These are phyloP conservation scores for Phytophthora idaei DNA, from an alignment of 352 stramenopile genomes.

Conservation along the genomic window DNA sequence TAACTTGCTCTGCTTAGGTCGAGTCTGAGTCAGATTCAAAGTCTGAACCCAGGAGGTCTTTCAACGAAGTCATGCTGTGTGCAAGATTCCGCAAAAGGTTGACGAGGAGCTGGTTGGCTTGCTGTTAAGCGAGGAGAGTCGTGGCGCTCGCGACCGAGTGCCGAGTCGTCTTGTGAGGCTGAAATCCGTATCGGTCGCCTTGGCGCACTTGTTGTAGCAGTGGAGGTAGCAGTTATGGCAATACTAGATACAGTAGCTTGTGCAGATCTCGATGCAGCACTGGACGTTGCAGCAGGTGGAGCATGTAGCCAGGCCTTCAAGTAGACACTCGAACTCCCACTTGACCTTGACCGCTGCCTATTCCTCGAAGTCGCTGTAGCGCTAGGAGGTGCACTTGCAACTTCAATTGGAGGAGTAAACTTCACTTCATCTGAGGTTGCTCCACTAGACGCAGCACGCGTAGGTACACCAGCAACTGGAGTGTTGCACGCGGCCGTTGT, in stretches of 20 bases:
- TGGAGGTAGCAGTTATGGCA: not conserved
- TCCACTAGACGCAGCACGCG: conserved; percentile 6
- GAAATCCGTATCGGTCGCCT: conserved; percentile 10
- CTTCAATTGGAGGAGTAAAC: not conserved
- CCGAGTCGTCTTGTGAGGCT: conserved; percentile 21
- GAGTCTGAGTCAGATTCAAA: conserved; percentile 22
- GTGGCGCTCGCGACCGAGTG: conserved; percentile 1
- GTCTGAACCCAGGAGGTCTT: conserved; percentile 25
- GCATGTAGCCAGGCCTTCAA: conserved; percentile 5
- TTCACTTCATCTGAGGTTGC: not conserved
- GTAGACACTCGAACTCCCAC: not conserved
- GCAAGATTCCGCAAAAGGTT: conserved; percentile 19
- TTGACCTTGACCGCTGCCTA: conserved; percentile 6
- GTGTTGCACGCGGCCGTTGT: conserved; percentile 2
- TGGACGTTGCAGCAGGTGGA: not conserved
- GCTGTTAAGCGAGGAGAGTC: conserved; percentile 10
- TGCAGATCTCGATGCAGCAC: not conserved
- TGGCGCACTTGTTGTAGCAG: not conserved
- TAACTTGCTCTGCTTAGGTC: no score
- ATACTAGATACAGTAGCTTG: not conserved
- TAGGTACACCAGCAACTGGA: not conserved
- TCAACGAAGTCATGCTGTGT: conserved; percentile 10
- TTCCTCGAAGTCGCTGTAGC: not conserved
- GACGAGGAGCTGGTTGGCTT: conserved; percentile 19
- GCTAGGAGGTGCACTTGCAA: not conserved